Evolutionary conservation across 202 grass and related monocot genomes (phyloP), one percentile per base, ranked within the genome.

Genomic region (Saccharum hybrid): DNA sequence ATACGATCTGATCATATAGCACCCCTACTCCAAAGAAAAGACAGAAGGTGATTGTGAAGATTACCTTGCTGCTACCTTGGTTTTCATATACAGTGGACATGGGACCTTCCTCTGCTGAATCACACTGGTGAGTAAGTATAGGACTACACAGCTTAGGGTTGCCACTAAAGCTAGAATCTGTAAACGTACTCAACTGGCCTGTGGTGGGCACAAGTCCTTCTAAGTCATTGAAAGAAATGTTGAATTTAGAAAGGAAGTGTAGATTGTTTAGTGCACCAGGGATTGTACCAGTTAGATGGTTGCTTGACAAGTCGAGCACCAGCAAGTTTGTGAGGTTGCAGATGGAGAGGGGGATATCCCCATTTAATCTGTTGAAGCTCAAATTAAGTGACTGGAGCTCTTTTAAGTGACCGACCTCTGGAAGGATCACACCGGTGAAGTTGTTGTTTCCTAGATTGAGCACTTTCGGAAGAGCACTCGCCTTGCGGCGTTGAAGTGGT

Each of bases 11-110:
- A 63, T 85, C 82, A 78, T 85, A 85, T 8, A 78, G 5, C 26
- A 78, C 65, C 11, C 73, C 82, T 37, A 84, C 19, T 62, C 66
- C 66, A 64, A 90, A 82, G 61, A 82, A 90, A 52, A 64, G 59
- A 34, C 75, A 8, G 13, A 88, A 77, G 38, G 82, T 8, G 26
- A 83, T 19, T 0, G 8, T 40, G 10, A 77, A 43, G 12, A 88
- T 31, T 7, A 42, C 0, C 45, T 48, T 57, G 11, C 26, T 30
- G 66, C 18, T 23, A 59, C 7, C 45, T 48, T 48, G 12, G 45
- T 48, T 48, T 48, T 14, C 45, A 48, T 13, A 48, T 0, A 48
- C 12, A 48, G 11, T 14, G 45, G 12, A 0, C 45, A 14, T 1
- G 45, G 12, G 12, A 10, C 33, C 3, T 56, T 19, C 15, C 19